Base-by-base conservation (phyloP, 441 rosid genomes). In the Biscutella auriculata region DNA sequence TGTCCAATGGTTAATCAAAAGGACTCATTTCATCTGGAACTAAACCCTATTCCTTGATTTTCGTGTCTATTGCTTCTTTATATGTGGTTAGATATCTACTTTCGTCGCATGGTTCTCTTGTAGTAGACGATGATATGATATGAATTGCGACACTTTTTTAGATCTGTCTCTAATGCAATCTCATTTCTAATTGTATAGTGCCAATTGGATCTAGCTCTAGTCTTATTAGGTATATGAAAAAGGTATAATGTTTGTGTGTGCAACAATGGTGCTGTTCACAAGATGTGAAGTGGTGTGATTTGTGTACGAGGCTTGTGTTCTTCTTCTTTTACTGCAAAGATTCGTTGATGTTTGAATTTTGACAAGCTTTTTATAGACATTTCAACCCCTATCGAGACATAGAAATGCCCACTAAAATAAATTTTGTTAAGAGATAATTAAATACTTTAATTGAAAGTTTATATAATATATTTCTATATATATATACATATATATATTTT, bases 1-100 rank as follows among this genome's bases (percentile, higher is more conserved):
- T 60, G 54, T 60, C 41, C 23, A 15, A 9, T 67, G 62, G 62
- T 67, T 53, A 47, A 26, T 47, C 43, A n/a, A 33, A 61, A 46
- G 33, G 41, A 40, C 10, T 61, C 58, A 47, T 7, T 54, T 60
- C 45, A 40, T 67, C 57, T 60, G 39, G 14, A 67, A 60, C 50
- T 61, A 29, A 46, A 61, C 45, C 46, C 41, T 35, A 13, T 6
- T 53, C 44, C 57, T 61, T 54, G 57, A 32, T 60, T 67, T 54
- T 61, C 57, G 62, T 44, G 72, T 60, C 47, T 27, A 53, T n/a
- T 46, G 52, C 3, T 30, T 60, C n/a, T 39, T 46, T 52, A 25
- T 60, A 23, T 36, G 37, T 27, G 26, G 26, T 7, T 36, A 37
- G 52, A 53, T 60, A 57, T 23, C 11, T 44, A 36, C 60, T 66